phyloP scores from a whole-genome alignment of 2,329 filamentous ascomycete genomes.

The Phaeosphaeria sp. region DNA sequence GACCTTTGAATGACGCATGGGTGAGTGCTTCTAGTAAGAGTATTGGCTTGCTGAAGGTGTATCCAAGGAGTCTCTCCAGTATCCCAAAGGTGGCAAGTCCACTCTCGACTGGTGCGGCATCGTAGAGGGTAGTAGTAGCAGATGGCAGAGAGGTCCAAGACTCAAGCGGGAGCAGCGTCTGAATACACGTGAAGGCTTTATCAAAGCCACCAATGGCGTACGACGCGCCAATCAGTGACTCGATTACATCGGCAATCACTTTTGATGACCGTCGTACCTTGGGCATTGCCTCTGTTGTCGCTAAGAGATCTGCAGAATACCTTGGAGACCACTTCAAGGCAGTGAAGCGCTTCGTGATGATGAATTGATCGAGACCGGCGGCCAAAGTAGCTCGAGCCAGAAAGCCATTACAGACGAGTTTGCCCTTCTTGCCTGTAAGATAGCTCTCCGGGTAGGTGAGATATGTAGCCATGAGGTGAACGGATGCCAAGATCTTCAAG shows the following conservation, averaged over 20 bases:
- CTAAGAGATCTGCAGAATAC: constrained; percentile 59
- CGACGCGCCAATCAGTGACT: constrained; percentile 80
- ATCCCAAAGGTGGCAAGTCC: constrained; percentile 31
- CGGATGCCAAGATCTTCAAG: constrained; percentile 74
- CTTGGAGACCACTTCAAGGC: constrained; percentile 74
- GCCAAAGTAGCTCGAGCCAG: constrained; percentile 70
- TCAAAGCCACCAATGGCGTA: constrained; percentile 72
- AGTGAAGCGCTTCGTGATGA: constrained; percentile 72
- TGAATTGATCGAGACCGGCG: constrained; percentile 72
- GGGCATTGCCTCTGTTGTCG: constrained; percentile 7
- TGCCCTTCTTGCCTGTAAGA: constrained; percentile 72
- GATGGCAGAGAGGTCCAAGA: constrained; percentile 42
- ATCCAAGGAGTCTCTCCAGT: constrained; percentile 72
- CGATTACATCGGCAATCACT: constrained; percentile 84
- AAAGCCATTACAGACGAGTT: constrained; percentile 76
- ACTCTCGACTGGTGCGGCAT: constrained; percentile 21
- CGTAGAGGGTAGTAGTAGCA: constrained; percentile 34
- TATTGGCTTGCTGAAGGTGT: constrained; percentile 70
- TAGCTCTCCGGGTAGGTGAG: constrained; percentile 78
- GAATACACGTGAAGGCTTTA: constrained; percentile 69
- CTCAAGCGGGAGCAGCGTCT: constrained; percentile 68
- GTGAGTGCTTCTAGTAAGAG: constrained; percentile 82
- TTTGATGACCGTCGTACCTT: constrained; percentile 71
- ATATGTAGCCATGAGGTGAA: constrained; percentile 69
- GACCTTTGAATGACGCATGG: constrained; percentile 67